These are phyloP conservation scores for Auricularia cornea DNA, from an alignment of 768 basidiomycete species.

Conservation along the genomic window DNA sequence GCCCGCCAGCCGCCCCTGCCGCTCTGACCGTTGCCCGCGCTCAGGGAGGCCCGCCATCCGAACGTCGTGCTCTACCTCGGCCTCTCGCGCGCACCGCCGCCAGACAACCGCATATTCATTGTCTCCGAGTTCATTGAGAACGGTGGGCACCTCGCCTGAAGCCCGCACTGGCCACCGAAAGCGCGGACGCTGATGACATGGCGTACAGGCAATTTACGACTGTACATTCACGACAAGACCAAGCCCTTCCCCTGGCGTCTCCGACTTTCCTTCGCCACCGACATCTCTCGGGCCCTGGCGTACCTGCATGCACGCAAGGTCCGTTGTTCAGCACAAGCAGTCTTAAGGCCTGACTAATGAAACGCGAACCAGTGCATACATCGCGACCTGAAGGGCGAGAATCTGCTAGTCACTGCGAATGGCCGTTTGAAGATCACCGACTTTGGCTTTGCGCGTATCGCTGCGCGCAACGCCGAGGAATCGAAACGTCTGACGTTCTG, in stretches of 20 bases:
- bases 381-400: slow-evolving; percentile 91
- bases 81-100: slow-evolving; percentile 67
- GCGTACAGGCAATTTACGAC: slow-evolving; percentile 60
- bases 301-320: slow-evolving; percentile 89
- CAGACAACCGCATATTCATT: slow-evolving; percentile 84
- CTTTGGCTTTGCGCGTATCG: slow-evolving; percentile 94
- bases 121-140: slow-evolving; percentile 92
- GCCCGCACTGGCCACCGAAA: background rate
- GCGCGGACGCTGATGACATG: too few species aligned
- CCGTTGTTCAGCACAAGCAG: background rate
- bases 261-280: slow-evolving; percentile 88
- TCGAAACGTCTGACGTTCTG: slow-evolving; percentile 76
- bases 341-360: background rate
- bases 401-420: slow-evolving; percentile 89
- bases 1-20: slow-evolving; percentile 7
- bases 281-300: slow-evolving; percentile 89
- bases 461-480: slow-evolving; percentile 87
- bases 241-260: slow-evolving; percentile 90
- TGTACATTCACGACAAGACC: slow-evolving; percentile 79
- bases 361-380: slow-evolving; percentile 31
- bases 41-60: slow-evolving; percentile 78
- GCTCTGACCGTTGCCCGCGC: background rate
- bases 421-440: slow-evolving; percentile 97
- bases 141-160: slow-evolving; percentile 32
- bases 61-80: slow-evolving; percentile 93